Conservation (phyloP, 306 rosid genomes). For the Mucuna pruriens region DNA sequence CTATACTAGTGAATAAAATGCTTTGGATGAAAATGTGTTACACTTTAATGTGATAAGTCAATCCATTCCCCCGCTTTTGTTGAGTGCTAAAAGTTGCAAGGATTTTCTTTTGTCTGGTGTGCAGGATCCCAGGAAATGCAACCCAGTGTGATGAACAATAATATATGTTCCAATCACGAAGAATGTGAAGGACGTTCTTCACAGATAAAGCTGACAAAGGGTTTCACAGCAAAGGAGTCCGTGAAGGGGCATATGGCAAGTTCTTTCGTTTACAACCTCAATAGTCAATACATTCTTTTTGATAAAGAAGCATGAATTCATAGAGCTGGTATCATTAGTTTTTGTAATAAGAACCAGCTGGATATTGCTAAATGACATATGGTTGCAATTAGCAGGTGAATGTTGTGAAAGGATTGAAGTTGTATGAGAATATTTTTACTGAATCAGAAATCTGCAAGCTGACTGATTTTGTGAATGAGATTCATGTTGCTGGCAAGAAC, state of each 20-base stretch:
- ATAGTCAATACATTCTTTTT: slow-evolving; percentile 27
- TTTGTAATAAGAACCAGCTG: slow-evolving; percentile 44
- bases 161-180: slow-evolving; percentile 75
- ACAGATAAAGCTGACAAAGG: slow-evolving; percentile 78
- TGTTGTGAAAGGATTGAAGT: slow-evolving; percentile 88
- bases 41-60: background rate
- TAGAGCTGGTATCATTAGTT: slow-evolving; percentile 22
- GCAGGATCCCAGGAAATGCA: slow-evolving; percentile 84
- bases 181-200: slow-evolving; percentile 79
- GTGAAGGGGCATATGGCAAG: slow-evolving; percentile 90
- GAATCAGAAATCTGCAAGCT: slow-evolving; percentile 71
- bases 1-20: background rate
- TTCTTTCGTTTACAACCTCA: slow-evolving; percentile 45
- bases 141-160: slow-evolving; percentile 40
- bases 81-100: background rate
- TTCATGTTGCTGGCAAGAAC: slow-evolving; percentile 76
- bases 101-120: background rate
- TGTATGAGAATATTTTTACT: slow-evolving; percentile 77
- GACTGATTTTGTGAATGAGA: slow-evolving; percentile 70
- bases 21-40: background rate
- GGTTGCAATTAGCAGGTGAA: slow-evolving; percentile 73
- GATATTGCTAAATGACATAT: slow-evolving; percentile 44
- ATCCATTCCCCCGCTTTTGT: background rate
- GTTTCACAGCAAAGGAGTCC: slow-evolving; percentile 85
- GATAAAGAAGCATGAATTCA: slow-evolving; percentile 33